A percentile compares a stretch with the other conserved stretches of the same genome.
Evolutionary conservation across 345 rosid species (phyloP).

Genomic region (Psidium friedrichsthalianum): DNA sequence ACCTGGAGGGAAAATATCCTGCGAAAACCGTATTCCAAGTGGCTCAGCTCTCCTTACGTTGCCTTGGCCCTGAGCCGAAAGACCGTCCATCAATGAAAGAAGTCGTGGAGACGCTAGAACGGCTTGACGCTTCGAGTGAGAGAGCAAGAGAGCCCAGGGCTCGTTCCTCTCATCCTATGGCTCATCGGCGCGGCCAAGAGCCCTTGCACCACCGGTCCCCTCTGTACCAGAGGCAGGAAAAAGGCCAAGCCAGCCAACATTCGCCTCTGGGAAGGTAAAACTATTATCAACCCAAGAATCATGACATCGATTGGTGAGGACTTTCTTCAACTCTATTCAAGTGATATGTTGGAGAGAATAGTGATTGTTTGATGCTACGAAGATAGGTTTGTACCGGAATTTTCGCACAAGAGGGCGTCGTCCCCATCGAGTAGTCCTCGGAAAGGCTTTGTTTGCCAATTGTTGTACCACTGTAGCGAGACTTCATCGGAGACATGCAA

Average conservation of each 20-base stretch:
- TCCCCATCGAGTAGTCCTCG: not conserved
- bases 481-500: not conserved
- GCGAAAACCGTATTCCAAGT: constrained; percentile 48
- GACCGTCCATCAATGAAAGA: constrained; percentile 80
- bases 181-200: constrained; percentile 7
- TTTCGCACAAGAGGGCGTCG: not conserved
- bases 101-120: constrained; percentile 62
- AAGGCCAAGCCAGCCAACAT: constrained; percentile 12
- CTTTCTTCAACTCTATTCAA: not conserved
- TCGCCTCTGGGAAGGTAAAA: constrained; percentile 1
- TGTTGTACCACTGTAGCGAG: not conserved
- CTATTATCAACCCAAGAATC: not conserved
- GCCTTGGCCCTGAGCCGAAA: constrained; percentile 62
- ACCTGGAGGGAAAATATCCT: constrained; percentile 77
- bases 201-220: constrained; percentile 41
- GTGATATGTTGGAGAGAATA: not conserved
- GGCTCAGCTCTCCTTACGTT: constrained; percentile 61
- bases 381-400: not conserved
- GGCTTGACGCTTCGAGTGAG: constrained; percentile 39
- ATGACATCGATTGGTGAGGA: not conserved
- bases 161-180: constrained; percentile 18
- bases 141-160: constrained; percentile 37
- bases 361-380: not conserved
- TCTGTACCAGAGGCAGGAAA: constrained; percentile 26
- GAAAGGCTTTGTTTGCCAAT: not conserved